phyloP scores from a whole-genome alignment of 169 alveolate species.

The Babesia bovis region DNA sequence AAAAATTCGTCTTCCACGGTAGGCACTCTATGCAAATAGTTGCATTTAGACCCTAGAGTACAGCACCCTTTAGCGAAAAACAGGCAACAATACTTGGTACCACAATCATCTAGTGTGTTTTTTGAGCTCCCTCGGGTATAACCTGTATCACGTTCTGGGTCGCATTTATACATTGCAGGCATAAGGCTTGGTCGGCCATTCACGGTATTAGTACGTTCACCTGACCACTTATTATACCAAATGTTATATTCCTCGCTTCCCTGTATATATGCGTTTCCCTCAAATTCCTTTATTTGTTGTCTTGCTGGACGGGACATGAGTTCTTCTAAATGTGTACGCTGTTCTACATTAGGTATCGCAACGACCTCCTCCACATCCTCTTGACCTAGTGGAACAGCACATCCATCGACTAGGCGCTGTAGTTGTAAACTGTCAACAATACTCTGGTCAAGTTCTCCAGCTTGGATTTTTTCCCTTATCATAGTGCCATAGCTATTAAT shows the following conservation, averaged over 20 bases:
- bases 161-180: slow-evolving; percentile 89
- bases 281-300: slow-evolving; percentile 52
- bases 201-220: slow-evolving; percentile 79
- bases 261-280: slow-evolving; percentile 57
- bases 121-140: slow-evolving; percentile 93
- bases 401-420: slow-evolving; percentile 43
- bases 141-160: slow-evolving; percentile 94
- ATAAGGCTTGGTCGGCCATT: slow-evolving; percentile 81
- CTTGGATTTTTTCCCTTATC: slow-evolving; percentile 35
- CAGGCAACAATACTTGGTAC: slow-evolving; percentile 88
- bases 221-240: slow-evolving; percentile 97
- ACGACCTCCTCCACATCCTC: slow-evolving; percentile 51
- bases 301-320: slow-evolving; percentile 57
- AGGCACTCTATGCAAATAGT: slow-evolving; percentile 95
- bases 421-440: slow-evolving; percentile 51
- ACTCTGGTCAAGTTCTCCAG: slow-evolving; percentile 53
- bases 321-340: slow-evolving; percentile 21
- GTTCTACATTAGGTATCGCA: slow-evolving; percentile 27
- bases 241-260: slow-evolving; percentile 97
- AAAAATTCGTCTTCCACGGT: slow-evolving; percentile 88
- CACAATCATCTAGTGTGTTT: slow-evolving; percentile 71
- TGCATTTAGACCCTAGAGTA: slow-evolving; percentile 94
- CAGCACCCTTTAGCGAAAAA: slow-evolving; percentile 98
- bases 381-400: slow-evolving; percentile 65
- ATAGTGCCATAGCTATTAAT: slow-evolving; percentile 15